Percentiles rank a stretch among this genome's conserved stretches.
Conservation (phyloP, 495 filamentous ascomycete species). For the Tuber melanosporum region DNA sequence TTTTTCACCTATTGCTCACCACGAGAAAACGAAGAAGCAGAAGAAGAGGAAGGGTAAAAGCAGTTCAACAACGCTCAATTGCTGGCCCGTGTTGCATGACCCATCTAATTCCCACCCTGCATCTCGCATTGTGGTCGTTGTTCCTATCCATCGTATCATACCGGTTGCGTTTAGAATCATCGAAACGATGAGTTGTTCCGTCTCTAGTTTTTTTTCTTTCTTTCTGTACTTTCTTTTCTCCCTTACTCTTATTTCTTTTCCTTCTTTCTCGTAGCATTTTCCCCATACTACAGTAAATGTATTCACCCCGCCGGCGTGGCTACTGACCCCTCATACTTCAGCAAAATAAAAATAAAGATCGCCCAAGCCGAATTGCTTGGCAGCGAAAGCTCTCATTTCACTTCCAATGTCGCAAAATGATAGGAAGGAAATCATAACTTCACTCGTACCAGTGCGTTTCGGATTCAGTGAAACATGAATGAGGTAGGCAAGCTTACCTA, state of each 20-base stretch:
- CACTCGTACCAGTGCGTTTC: neutral
- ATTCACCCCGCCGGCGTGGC: neutral
- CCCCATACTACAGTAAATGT: neutral
- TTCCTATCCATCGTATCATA: slow-evolving; percentile 41
- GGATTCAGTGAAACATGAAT: slow-evolving; percentile 29
- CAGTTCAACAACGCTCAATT: slow-evolving; percentile 34
- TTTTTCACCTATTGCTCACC: neutral
- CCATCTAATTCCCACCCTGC: slow-evolving; percentile 40
- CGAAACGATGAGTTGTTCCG: slow-evolving; percentile 40
- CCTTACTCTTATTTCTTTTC: neutral
- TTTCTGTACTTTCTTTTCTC: neutral
- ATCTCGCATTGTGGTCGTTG: slow-evolving; percentile 39
- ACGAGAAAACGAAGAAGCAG: neutral
- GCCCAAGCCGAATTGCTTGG: neutral
- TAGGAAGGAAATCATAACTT: neutral
- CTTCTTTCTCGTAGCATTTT: neutral
- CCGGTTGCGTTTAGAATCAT: slow-evolving; percentile 36
- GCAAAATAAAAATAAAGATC: neutral
- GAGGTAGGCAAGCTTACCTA: slow-evolving; percentile 10
- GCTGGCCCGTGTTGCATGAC: slow-evolving; percentile 36
- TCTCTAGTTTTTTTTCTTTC: slow-evolving; percentile 31
- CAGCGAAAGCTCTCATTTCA: neutral
- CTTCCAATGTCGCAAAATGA: neutral
- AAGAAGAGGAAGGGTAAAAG: neutral
- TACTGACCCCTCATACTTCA: neutral